Base-by-base conservation (phyloP, 1,139 yeast species). In the Yamadazyma sp. region DNA sequence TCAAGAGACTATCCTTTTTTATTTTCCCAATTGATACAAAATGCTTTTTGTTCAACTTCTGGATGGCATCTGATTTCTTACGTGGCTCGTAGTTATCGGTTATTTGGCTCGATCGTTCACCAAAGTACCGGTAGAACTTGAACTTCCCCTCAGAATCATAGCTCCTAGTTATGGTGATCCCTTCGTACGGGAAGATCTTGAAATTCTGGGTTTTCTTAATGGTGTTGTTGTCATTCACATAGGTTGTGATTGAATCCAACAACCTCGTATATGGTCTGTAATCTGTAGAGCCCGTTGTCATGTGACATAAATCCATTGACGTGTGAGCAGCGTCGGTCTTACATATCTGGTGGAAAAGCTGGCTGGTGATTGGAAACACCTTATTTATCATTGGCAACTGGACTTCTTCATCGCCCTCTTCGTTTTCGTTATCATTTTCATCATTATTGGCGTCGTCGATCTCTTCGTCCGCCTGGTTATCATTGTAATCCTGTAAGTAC, bases 81-180 rank as follows among this genome's bases (percentile, higher is more conserved):
- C 6, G 6, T 15, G 15, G 3, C 16, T 23, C n/a, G 34, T 23
- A 21, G 13, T 27, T 38, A 18, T 43, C 46, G 7, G 12, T 27
- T 10, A 39, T 31, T 7, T 8, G 16, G 31, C 12, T 46, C 34
- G 34, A 47, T 44, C 24, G 13, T 9, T 33, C 40, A 17, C 42
- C 72, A 45, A 82, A 80, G 48, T 86, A 81, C 29, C 95, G 67
- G 54, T 79, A 86, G 49, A 79, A 86, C 51, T 86, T 85, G 46
- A 73, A 69, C 48, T 88, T 80, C 0, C 95, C 94, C 43, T 78
- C 80, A 47, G 81, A 80, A 51, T 86, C 94, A 43, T 81, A 78
- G 20, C 82, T 82, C 42, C 86, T 69, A 1, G 84, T 70, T 2
- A 87, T 61, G 1, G 73, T 46, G 9, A 51, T 39, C 3, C 56